Evolutionary conservation across 2,329 filamentous ascomycete genomes (phyloP).

Genomic region (Tolypocladium guangdongense): DNA sequence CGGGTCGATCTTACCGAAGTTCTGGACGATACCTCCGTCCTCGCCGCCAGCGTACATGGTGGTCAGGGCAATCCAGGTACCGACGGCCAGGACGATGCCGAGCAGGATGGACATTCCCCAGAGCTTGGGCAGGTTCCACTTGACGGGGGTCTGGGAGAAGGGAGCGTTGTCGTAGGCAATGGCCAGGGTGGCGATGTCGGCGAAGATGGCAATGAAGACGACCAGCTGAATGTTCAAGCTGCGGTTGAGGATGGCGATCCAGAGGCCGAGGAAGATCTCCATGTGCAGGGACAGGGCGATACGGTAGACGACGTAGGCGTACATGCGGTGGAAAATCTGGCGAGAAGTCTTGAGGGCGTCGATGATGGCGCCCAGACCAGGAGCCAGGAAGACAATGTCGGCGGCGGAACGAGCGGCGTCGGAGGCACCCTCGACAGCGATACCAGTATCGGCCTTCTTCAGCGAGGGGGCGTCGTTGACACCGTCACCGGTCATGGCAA

Average conservation of each 20-base stretch:
- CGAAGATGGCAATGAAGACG: constrained; percentile 92
- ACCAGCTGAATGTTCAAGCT: constrained; percentile 78
- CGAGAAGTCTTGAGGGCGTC: constrained; percentile 86
- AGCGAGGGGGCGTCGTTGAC: constrained; percentile 89
- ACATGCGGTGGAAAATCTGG: constrained; percentile 96
- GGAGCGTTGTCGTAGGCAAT: constrained; percentile 92
- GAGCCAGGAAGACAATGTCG: constrained; percentile 88
- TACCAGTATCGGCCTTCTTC: constrained; percentile 94
- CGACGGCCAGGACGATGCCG: constrained; percentile 67
- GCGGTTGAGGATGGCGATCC: constrained; percentile 80
- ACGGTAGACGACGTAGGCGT: constrained; percentile 91
- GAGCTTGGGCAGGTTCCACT: constrained; percentile 90
- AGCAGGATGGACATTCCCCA: constrained; percentile 88
- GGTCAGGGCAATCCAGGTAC: constrained; percentile 81
- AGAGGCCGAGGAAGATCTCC: constrained; percentile 83
- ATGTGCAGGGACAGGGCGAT: constrained; percentile 86
- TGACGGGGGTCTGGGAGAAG: constrained; percentile 75
- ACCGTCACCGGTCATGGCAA: constrained; percentile 94
- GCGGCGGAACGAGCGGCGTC: constrained; percentile 85
- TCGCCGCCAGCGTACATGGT: constrained; percentile 64
- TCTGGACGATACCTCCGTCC: constrained; percentile 78
- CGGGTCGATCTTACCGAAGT: constrained; percentile 71
- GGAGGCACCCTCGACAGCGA: constrained; percentile 85
- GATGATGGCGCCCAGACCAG: constrained; percentile 84
- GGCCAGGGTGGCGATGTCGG: constrained; percentile 81